These are phyloP conservation scores for Heteromeles arbutifolia DNA, from an alignment of 306 rosid species.

Conservation along the genomic window DNA sequence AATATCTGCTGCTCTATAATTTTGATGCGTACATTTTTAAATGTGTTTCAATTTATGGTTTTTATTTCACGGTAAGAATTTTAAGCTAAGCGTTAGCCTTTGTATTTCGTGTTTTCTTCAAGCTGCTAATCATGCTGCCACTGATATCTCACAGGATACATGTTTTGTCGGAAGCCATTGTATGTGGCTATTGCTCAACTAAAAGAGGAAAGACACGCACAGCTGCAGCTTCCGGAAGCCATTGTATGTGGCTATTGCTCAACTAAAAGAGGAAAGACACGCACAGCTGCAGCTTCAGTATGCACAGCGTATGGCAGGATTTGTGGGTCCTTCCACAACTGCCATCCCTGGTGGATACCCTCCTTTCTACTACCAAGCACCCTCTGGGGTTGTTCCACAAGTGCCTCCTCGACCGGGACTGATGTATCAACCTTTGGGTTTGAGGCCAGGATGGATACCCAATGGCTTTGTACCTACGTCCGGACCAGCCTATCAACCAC, in stretches of 20 bases:
- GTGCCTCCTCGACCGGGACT: slow-evolving; percentile 51
- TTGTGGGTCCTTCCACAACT: slow-evolving; percentile 50
- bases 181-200: slow-evolving; percentile 83
- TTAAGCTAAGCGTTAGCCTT: neutral
- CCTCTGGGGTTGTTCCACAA: slow-evolving; percentile 48
- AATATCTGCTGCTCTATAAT: neutral
- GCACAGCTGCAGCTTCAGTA: slow-evolving; percentile 58
- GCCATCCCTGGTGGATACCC: slow-evolving; percentile 64
- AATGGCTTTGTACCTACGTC: slow-evolving; percentile 49
- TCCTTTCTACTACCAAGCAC: slow-evolving; percentile 60
- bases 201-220: slow-evolving; percentile 80
- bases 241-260: slow-evolving; percentile 78
- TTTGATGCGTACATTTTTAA: neutral
- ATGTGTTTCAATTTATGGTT: neutral
- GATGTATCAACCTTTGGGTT: slow-evolving; percentile 51
- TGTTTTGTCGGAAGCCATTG: slow-evolving; percentile 78
- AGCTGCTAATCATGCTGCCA: neutral
- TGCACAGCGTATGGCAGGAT: slow-evolving; percentile 52
- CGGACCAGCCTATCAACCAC: slow-evolving; percentile 54
- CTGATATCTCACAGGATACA: slow-evolving; percentile 44
- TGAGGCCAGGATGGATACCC: slow-evolving; percentile 68
- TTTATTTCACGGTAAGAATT: neutral
- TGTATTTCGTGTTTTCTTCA: neutral
- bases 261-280: slow-evolving; percentile 82
- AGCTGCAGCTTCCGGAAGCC: slow-evolving; percentile 74